Conservation (phyloP, 1,284 basidiomycete genomes). For the Sphaerobolus stellatus region DNA sequence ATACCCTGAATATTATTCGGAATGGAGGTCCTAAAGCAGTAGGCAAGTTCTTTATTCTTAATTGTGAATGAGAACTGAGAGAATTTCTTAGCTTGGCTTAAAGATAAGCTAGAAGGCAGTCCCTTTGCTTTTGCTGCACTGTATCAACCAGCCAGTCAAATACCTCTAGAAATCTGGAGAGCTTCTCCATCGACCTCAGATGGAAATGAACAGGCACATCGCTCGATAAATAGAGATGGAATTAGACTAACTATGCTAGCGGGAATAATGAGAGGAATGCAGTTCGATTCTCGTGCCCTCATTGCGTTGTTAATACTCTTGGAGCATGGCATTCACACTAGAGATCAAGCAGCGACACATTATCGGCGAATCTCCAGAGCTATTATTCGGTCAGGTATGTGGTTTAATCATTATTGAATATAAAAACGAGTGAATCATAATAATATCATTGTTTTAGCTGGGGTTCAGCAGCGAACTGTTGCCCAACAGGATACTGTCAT, state of each 20-base stretch:
- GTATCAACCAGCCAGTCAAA: constrained; percentile 22
- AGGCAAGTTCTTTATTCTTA: too few relatives aligned
- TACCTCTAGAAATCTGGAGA: too few relatives aligned
- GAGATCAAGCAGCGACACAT: not conserved
- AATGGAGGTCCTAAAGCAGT: constrained; percentile 17
- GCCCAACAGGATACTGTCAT: too few relatives aligned
- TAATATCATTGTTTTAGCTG: too few relatives aligned
- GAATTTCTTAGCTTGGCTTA: constrained; percentile 21
- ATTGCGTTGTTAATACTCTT: not conserved
- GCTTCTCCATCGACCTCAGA: constrained; percentile 22
- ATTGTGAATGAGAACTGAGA: not conserved
- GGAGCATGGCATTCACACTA: not conserved
- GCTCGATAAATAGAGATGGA: constrained; percentile 22
- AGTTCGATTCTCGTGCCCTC: constrained; percentile 19
- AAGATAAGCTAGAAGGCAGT: constrained; percentile 22
- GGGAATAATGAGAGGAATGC: constrained; percentile 22
- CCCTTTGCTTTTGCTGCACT: constrained; percentile 22
- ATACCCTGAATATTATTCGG: constrained; percentile 17
- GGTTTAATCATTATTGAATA: too few relatives aligned
- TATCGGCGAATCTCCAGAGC: not conserved
- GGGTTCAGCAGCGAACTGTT: too few relatives aligned
- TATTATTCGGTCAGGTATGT: not conserved
- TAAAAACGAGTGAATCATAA: too few relatives aligned
- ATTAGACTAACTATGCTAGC: constrained; percentile 23
- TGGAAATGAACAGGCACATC: constrained; percentile 27